Evolutionary conservation across 2,329 filamentous ascomycete genomes (phyloP).

Genomic region (Diplodia mutila): DNA sequence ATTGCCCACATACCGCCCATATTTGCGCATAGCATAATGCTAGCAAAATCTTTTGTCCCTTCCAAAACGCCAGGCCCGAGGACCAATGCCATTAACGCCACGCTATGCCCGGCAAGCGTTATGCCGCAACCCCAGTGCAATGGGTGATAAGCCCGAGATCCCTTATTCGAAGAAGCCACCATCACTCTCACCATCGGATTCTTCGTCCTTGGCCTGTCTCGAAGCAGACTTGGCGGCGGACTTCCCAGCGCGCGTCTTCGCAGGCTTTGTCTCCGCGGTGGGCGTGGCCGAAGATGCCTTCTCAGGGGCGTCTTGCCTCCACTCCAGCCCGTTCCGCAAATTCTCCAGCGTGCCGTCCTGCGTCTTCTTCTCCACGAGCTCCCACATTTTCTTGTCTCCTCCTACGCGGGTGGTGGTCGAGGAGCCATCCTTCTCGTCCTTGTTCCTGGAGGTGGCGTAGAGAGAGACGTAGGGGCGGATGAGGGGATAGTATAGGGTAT

Average conservation of each 20-base stretch:
- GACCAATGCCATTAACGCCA: constrained; percentile 16
- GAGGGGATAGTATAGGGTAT: constrained; percentile 73
- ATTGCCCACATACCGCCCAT: neutral
- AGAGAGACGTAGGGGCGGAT: constrained; percentile 70
- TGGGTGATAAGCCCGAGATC: neutral
- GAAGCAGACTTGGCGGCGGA: neutral
- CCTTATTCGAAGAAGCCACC: constrained; percentile 43
- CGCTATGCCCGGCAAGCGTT: constrained; percentile 4
- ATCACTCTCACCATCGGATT: constrained; percentile 35
- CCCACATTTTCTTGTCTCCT: constrained; percentile 67
- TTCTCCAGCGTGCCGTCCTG: constrained; percentile 59
- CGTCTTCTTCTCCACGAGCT: constrained; percentile 67
- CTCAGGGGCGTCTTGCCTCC: neutral
- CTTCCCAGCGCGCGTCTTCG: constrained; percentile 18
- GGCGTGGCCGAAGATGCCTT: neutral
- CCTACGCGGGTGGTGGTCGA: constrained; percentile 37
- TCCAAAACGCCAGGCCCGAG: constrained; percentile 1
- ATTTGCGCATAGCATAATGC: neutral
- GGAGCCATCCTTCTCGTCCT: constrained; percentile 31
- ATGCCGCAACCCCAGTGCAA: neutral
- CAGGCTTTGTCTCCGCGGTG: constrained; percentile 18
- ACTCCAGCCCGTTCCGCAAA: constrained; percentile 57
- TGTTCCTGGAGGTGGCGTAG: constrained; percentile 46
- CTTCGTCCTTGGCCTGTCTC: constrained; percentile 7
- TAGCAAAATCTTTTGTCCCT: neutral